phyloP scores from a whole-genome alignment of 2,329 filamentous ascomycete genomes.

The Teratosphaeria gauchensis region DNA sequence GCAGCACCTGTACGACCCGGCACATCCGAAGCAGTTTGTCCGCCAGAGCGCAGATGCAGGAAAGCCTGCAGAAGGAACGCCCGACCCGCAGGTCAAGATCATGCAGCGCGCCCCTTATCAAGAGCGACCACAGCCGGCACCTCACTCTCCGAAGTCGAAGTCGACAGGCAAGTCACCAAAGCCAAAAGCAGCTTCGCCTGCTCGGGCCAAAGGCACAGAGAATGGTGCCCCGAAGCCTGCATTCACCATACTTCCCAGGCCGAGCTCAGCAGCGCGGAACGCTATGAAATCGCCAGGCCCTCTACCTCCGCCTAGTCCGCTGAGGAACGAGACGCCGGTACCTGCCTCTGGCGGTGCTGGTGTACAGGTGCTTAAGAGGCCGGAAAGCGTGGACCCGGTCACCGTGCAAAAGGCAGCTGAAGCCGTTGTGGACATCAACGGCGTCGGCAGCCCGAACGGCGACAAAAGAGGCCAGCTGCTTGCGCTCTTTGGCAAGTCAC shows the following conservation, averaged over 20 bases:
- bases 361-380: conserved; percentile 22
- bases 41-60: conserved; percentile 6
- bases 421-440: conserved; percentile 3
- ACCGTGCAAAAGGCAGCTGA: conserved; percentile 6
- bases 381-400: conserved; percentile 9
- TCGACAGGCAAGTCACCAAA: conserved; percentile 7
- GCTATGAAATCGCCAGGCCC: conserved; percentile 8
- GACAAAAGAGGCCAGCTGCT: conserved; percentile 22
- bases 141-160: conserved; percentile 4
- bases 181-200: background rate
- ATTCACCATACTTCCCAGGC: conserved; percentile 22
- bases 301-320: conserved; percentile 12
- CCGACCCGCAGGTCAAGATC: conserved; percentile 7
- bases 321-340: conserved; percentile 14
- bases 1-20: conserved; percentile 15
- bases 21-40: conserved; percentile 7
- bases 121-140: background rate
- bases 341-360: conserved; percentile 1
- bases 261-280: conserved; percentile 10
- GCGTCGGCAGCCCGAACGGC: background rate
- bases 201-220: conserved; percentile 3
- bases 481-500: conserved; percentile 17
- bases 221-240: conserved; percentile 11
- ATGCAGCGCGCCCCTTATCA: conserved; percentile 9
- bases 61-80: conserved; percentile 4